A percentile compares a stretch with the other conserved stretches of the same genome.
phyloP scores from a whole-genome alignment of 2,329 filamentous ascomycete genomes.

The Sporothrix brunneoviolacea region DNA sequence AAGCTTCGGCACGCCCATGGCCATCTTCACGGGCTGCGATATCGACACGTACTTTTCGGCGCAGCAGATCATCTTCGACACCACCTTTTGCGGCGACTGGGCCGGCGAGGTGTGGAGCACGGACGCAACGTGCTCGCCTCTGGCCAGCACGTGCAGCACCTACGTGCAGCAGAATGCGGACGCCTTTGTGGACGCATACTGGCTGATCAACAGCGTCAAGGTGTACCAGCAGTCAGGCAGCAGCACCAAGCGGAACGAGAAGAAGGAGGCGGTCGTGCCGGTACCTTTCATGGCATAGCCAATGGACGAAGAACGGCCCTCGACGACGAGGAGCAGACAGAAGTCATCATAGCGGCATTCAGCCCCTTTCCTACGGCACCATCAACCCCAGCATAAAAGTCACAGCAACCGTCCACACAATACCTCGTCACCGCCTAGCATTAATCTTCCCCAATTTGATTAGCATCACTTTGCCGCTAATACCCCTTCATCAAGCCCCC shows the following conservation, averaged over 20 bases:
- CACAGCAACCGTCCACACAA: no score
- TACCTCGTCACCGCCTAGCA: no score
- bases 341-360: no score
- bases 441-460: no score
- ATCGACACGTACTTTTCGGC: conserved; percentile 63
- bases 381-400: no score
- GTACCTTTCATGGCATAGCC: conserved; percentile 13
- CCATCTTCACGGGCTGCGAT: conserved; percentile 65
- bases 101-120: conserved; percentile 62
- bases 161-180: conserved; percentile 66
- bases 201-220: conserved; percentile 66
- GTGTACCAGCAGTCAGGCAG: conserved; percentile 42
- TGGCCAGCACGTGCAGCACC: conserved; percentile 59
- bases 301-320: no score
- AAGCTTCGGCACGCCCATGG: conserved; percentile 62
- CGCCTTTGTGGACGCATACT: conserved; percentile 68
- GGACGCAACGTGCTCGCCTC: conserved; percentile 50
- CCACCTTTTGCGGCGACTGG: conserved; percentile 84
- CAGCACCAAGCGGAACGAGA: conserved; percentile 2
- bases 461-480: no score
- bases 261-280: conserved; percentile 3
- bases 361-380: no score
- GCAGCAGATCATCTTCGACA: conserved; percentile 74
- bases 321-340: no score
- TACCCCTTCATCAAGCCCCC: no score